Base-by-base conservation (phyloP, 768 basidiomycete genomes). In the Serendipita sp. region DNA sequence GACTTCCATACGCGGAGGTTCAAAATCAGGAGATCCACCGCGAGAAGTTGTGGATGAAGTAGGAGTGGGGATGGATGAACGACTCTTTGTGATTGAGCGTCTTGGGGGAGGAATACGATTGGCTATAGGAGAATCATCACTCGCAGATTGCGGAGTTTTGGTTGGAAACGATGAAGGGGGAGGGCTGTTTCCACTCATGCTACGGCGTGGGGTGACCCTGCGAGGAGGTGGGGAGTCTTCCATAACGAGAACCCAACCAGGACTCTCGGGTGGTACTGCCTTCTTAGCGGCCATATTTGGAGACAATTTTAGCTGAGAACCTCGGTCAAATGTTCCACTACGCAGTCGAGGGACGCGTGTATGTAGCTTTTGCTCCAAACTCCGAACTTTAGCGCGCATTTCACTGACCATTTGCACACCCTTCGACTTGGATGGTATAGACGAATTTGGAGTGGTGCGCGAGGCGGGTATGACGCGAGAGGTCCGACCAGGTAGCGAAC, bases 381-480 rank as follows among this genome's bases (percentile, higher is more conserved):
- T 87, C 71, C 79, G 83, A 35, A 92, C 89, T 63, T 87, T 81
- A 44, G 88, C 89, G 46, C 91, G 83, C 86, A 93, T 90, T 72
- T 92, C 91, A 28, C 88, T 86, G 3, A 91, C 89, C 91, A 93
- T 92, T 71, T 92, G 89, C 2, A 91, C 88, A 32, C 89, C 90
- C 72, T 84, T 87, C 72, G 81, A 90, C 76, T 79, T 87, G 3
- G 87, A 80, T 11, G 81, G 75, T 2, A 80, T 80, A 73, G 72
- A 45, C 76, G 63, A 64, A 67, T 72, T 56, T 66, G 69, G 4
- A 52, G 60, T 38, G 38, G 65, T 58, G 23, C 54, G 54, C 5
- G 65, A 28, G 15, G 67, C 47, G n/a, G 56, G 60, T 71, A 44
- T 72, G 76, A 13, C 78, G 76, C 58, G 74, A 76, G 34, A 77